phyloP scores from a whole-genome alignment of 352 stramenopile genomes.

The Phytophthora podocarpi region DNA sequence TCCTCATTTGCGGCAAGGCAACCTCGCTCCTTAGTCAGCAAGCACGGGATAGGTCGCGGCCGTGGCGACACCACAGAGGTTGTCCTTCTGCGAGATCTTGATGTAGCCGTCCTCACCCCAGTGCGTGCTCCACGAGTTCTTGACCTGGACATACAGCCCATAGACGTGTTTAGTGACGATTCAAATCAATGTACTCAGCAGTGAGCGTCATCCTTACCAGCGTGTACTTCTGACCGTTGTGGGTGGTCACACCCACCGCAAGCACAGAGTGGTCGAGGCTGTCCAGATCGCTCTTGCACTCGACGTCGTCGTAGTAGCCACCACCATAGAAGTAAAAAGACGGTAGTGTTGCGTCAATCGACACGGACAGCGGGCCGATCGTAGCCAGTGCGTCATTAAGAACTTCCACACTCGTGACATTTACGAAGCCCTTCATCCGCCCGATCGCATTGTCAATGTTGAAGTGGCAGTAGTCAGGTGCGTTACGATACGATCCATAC shows the following conservation, averaged over 20 bases:
- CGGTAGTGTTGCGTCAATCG: constrained; percentile 82
- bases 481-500: constrained; percentile 90
- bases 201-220: constrained; percentile 48
- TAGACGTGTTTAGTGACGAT: not conserved
- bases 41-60: constrained; percentile 85
- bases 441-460: constrained; percentile 74
- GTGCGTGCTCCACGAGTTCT: constrained; percentile 94
- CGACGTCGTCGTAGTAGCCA: constrained; percentile 85
- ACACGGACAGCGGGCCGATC: constrained; percentile 88
- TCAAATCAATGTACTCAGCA: not conserved
- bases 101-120: constrained; percentile 95
- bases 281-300: constrained; percentile 92
- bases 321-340: constrained; percentile 92
- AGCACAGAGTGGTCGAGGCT: constrained; percentile 93
- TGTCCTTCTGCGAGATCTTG: constrained; percentile 92
- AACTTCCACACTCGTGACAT: constrained; percentile 72
- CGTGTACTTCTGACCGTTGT: constrained; percentile 93
- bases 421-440: constrained; percentile 79
- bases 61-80: constrained; percentile 95
- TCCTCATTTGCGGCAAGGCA: constrained; percentile 4
- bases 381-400: constrained; percentile 85
- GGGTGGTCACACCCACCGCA: constrained; percentile 88
- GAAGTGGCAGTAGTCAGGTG: constrained; percentile 90
- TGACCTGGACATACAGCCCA: constrained; percentile 52
- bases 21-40: constrained; percentile 39